These are phyloP conservation scores for Lasiodiplodia citricola DNA, from an alignment of 2,329 filamentous ascomycete species.

Conservation along the genomic window DNA sequence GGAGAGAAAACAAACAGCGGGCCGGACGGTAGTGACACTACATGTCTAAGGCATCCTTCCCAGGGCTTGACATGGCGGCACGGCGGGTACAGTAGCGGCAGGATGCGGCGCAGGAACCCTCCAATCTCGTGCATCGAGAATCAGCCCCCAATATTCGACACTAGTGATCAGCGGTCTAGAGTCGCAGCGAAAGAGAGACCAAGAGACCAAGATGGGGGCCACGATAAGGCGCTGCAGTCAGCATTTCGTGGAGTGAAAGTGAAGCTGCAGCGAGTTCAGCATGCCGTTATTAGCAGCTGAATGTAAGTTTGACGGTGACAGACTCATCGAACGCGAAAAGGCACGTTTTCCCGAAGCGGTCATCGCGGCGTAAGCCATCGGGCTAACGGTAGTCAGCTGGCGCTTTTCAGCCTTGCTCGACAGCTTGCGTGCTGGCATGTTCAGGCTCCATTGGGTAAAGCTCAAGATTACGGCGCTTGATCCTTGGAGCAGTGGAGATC, in stretches of 20 bases:
- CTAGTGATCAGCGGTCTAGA: constrained; percentile 6
- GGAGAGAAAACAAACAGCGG: neutral
- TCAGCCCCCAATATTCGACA: constrained; percentile 6
- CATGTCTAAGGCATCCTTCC: neutral
- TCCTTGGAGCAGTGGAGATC: neutral
- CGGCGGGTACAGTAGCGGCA: neutral
- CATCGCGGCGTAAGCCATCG: neutral
- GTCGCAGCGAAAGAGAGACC: neutral
- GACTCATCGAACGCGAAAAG: neutral
- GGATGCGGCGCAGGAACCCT: constrained; percentile 16
- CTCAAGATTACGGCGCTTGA: neutral
- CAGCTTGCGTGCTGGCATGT: neutral
- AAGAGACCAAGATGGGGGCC: neutral
- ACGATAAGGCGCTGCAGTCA: neutral
- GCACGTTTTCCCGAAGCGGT: neutral
- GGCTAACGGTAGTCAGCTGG: constrained; percentile 6
- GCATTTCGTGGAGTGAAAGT: no score
- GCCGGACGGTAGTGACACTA: neutral
- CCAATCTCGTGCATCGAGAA: neutral
- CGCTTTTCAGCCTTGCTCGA: neutral
- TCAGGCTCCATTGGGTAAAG: constrained; percentile 2
- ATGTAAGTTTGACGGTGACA: neutral
- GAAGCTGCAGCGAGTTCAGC: neutral
- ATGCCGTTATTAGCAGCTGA: neutral
- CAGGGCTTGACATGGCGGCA: neutral